These are phyloP conservation scores for Trichoderma oligosporum DNA, from an alignment of 2,329 filamentous ascomycete genomes.

Conservation along the genomic window DNA sequence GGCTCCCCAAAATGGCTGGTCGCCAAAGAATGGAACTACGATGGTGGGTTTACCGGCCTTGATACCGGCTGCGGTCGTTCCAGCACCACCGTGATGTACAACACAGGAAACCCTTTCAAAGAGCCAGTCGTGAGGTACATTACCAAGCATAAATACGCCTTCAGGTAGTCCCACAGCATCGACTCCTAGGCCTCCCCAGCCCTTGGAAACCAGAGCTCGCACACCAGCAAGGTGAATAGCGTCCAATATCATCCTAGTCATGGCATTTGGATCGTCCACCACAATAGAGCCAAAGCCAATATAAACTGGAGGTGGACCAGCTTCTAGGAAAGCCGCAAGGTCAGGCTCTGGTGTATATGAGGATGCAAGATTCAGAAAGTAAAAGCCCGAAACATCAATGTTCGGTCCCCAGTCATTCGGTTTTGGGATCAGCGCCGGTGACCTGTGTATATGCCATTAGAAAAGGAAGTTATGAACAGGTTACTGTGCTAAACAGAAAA, in stretches of 20 bases:
- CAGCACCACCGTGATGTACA: conserved; percentile 83
- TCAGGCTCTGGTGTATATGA: conserved; percentile 63
- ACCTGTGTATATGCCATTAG: conserved; percentile 37
- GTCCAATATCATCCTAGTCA: conserved; percentile 70
- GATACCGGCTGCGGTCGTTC: conserved; percentile 84
- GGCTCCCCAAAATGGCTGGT: conserved; percentile 78
- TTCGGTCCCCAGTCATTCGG: conserved; percentile 71
- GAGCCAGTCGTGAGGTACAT: conserved; percentile 84
- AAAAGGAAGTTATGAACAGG: not conserved
- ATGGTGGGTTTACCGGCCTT: conserved; percentile 75
- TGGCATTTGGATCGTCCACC: conserved; percentile 67
- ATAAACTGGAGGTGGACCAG: conserved; percentile 70
- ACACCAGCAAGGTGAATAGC: conserved; percentile 63
- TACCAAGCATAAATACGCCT: conserved; percentile 77
- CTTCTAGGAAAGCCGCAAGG: conserved; percentile 61
- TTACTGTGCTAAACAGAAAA: no score
- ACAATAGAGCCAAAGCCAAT: conserved; percentile 84
- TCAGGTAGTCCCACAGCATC: conserved; percentile 68
- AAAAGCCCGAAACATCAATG: conserved; percentile 73
- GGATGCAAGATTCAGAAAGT: conserved; percentile 65
- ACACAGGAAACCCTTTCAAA: conserved; percentile 78
- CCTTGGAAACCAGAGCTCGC: conserved; percentile 79
- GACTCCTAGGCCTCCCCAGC: conserved; percentile 80
- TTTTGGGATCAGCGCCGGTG: conserved; percentile 72
- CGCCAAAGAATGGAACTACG: conserved; percentile 82